Evolutionary conservation across 495 filamentous ascomycete genomes (phyloP), one percentile per base, ranked within the genome.

Genomic region (Penicillium desertorum): DNA sequence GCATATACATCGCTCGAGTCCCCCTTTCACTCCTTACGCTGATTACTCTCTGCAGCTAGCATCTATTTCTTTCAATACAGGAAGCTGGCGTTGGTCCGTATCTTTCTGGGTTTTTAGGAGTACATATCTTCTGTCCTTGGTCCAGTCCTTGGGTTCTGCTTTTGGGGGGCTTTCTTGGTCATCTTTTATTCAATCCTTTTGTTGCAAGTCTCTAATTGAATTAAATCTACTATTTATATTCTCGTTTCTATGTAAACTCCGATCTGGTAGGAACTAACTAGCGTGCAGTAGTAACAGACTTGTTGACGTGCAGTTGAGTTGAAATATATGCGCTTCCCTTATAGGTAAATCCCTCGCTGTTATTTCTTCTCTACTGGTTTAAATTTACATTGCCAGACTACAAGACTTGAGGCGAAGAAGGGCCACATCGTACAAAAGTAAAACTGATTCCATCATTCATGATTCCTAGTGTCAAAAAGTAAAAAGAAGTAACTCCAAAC

Each of bases 51-150:
- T 30, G 36, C 32, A 41, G 45, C 22, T 50, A 57, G 45, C 54
- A 50, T 51, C 16, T 47, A 56, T 58, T 17, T 43, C 37, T 36
- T 32, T 64, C 58, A 62, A 72, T 74, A 67, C 61, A 69, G 64
- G 66, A 64, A 67, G 46, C 64, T 37, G 66, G 69, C 68, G 71
- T 63, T 59, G 60, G 37, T 36, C 22, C 10, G 14, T 36, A 32
- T 54, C 51, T 58, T 19, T 44, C 41, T 45, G 39, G 37, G 29
- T 50, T 29, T 23, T 19, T n/a, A 36, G 22, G 23, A 42, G 36
- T 41, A 41, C 12, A 23, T 52, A 52, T 12, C 14, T 52, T 42
- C 6, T 14, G 23, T 42, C 7, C 19, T 39, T 17, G 36, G 36
- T 16, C 36, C 39, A 39, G 34, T 27, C 10, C 14, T 27, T 25